Base-by-base conservation (phyloP, 2,329 filamentous ascomycete genomes). In the Epichloe bromicola region DNA sequence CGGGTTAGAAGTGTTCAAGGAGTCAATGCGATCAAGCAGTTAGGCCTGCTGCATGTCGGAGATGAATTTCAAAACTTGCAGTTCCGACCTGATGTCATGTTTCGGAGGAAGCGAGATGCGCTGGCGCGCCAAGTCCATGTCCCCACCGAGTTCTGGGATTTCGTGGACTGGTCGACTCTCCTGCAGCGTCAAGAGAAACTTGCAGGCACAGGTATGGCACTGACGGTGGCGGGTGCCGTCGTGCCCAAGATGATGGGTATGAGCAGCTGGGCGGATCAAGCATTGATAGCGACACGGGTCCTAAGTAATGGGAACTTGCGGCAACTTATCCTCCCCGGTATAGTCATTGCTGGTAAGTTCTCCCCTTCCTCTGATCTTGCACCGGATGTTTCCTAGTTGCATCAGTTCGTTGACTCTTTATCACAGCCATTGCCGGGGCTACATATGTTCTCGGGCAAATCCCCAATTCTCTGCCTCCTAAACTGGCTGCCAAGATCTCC, bases 71-170 rank as follows among this genome's bases (percentile, higher is more conserved):
- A 85, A 20, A 85, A 90, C 59, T 79, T 96, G 44, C 87, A 82
- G 58, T 96, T 98, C 80, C 82, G 86, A 33, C 82, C 88, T 1
- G 89, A 96, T 59, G 81, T 90, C 63, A 97, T 98, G 93, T 98
- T 97, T 74, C 83, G 82, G 53, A 82, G 87, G 55, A 85, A 85
- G 61, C 80, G 83, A 53, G 88, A 98, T 65, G 80, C 82, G 2
- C 72, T 95, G 40, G 89, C 88, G 5, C 82, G 88, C 56, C 84
- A 95, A 62, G 83, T 97, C 15, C 82, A 96, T 54, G 82, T 95
- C 19, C 82, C 93, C 50, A 86, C 93, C 4, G 90, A 98, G 62
- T 60, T 95, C 0, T 86, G 78, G 78, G 93, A 98, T 70, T 97
- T 98, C 73, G 87, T 98, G 60, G 93, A 98, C 66, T 75, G 89